Base-by-base conservation (phyloP, 2,329 filamentous ascomycete genomes). In the Trichoderma sp. region DNA sequence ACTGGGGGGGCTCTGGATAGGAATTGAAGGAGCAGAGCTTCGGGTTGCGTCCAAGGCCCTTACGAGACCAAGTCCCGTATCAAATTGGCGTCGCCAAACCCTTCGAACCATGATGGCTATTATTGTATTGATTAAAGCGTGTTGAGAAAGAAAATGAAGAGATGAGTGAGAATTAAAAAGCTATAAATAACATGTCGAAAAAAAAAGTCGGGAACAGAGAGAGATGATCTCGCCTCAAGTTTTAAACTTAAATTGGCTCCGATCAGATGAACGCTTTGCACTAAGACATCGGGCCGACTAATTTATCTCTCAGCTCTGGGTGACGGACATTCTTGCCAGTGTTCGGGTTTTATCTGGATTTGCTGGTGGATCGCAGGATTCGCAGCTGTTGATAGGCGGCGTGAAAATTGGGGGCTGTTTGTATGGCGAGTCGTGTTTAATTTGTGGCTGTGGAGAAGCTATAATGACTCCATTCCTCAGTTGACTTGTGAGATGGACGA, bases 71-170 rank as follows among this genome's bases (percentile, higher is more conserved):
- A 68, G 69, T 57, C 75, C 75, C n/a, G 67, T 68, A 13, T 71
- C 68, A 67, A 73, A 72, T n/a, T 70, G 72, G 67, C 74, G 75
- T 58, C 71, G 70, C 69, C 71, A 74, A 66, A 76, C 72, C 22
- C 71, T 72, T 32, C 73, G 74, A 45, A 72, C n/a, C 76, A 85
- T 70, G 73, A 79, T 68, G 83, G 37, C 27, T 4, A 1, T 17
- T 0, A 25, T 64, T 12, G 19, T 15, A 2, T 5, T 6, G 5
- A 8, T 37, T 17, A 19, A 10, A 35, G 9, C 27, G 19, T 35
- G 5, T 10, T 34, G 9, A 12, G 25, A 9, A 19, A 29, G 1
- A 19, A 34, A 29, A 15, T 13, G 17, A 19, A 2, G 13, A 7
- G 42, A 48, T 6, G 42, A 48, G 42, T 22, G 42, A 48, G 13